Evolutionary conservation across 2,329 filamentous ascomycete species (phyloP), one percentile per base, ranked within the genome.

Genomic region (Zasmidium cellare): DNA sequence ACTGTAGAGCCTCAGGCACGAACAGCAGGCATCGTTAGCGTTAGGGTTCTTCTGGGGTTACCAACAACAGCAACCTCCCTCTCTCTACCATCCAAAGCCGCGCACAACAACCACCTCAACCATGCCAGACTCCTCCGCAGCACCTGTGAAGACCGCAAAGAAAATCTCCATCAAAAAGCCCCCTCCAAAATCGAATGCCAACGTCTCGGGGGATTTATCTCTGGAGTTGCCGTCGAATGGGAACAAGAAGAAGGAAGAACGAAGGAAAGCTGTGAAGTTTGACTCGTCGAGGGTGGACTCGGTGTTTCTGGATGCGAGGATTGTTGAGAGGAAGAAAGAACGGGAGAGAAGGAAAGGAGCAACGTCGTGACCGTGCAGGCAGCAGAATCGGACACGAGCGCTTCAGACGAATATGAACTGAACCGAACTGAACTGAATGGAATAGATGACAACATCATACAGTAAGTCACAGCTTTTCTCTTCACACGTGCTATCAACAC

Each of bases 201-300:
- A 45, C 51, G 41, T 11, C 9, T 18, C 28, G 20, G 56, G 52
- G 9, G 58, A 58, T 53, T 14, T 62, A 12, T 18, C 31, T 6
- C 54, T 64, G 20, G 55, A 56, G 2, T 46, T 55, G 6, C 31
- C 28, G 24, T 14, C 41, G n/a, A 61, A 5, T 28, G 11, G 25
- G 25, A 49, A 45, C 24, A 46, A n/a, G 14, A 58, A 59, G 44
- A 47, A 41, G 24, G 45, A 56, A 51, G 61, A 56, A 53, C 9
- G 25, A 28, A n/a, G 56, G 41, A 50, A 55, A 12, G 12, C 16
- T n/a, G 19, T 51, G 16, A 35, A 38, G 9, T 69, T 69, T 52
- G 67, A 69, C 55, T 68, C 66, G 2, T 67, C 67, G 9, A 48
- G 35, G 9, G 23, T 66, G 11, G 3, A 35, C 1, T 68, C 67